Evolutionary conservation across 148 eudicot species (phyloP), one percentile per base, ranked within the genome.

Genomic region (Euryodendron excelsum): DNA sequence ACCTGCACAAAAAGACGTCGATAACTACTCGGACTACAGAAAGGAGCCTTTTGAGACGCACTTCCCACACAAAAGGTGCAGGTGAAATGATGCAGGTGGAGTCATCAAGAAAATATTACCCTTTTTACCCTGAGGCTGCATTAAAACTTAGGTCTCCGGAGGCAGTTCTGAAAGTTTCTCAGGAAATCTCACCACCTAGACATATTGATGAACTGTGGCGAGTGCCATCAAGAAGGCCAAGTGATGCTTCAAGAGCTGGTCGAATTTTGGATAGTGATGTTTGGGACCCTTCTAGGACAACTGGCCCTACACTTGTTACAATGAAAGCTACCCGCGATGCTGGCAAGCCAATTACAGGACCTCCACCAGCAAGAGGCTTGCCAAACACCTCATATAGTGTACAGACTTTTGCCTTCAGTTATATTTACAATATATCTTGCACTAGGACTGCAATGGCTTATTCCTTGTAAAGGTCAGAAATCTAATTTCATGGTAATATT

Each of bases 351-450:
- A 56, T 47, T 11, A 56, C 69, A 36, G 67, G 34, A 36, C 52
- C 79, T 79, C 69, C 69, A 34, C 67, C 79, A 31, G 31, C 81
- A 76, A 79, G 64, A 77, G 76, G 83, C 59, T n/a, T 77, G 52
- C 75, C 70, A 62, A 82, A 77, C 69, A 73, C 73, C 31, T 45
- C 66, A 41, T 77, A 59, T 30, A 37, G 9, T 36, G 88, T 85
- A 84, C 21, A 18, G 20, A 68, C 45, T 72, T 48, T 48, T 48
- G 52, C 15, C 52, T 36, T 52, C 9, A 9, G 13, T 23, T 41
- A 9, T 45, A 2, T 27, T 69, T 6, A 41, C n/a, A 14, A 4
- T 45, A 14, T 45, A 5, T 69, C 71, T 69, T 44, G 53, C 72
- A 68, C 18, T 41, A 18, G 72, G 5, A 44, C 53, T 44, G 12